Evolutionary conservation across 192 early-diverging fungal species (phyloP).

Genomic region (Linnemannia elongata): DNA sequence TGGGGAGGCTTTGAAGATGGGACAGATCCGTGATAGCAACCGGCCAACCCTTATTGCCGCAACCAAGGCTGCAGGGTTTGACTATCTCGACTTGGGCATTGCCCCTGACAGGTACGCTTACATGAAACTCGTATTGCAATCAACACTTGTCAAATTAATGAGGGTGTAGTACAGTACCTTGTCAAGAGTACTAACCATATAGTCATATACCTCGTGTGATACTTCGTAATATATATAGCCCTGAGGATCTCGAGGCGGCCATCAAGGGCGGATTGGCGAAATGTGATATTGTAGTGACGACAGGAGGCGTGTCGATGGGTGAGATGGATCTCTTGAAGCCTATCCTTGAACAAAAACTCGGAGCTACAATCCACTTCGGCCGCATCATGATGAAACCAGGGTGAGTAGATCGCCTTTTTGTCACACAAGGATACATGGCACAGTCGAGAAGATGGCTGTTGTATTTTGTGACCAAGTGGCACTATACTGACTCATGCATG

Average conservation of each 20-base stretch:
- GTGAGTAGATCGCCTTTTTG: constrained; percentile 43
- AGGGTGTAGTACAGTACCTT: neutral
- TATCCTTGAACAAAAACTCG: constrained; percentile 81
- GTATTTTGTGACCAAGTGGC: neutral
- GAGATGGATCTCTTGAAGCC: constrained; percentile 94
- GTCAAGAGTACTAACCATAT: neutral
- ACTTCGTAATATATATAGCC: constrained; percentile 36
- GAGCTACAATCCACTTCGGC: constrained; percentile 91
- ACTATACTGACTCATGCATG: neutral
- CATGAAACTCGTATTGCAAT: neutral
- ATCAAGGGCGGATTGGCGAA: constrained; percentile 63
- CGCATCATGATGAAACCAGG: constrained; percentile 94
- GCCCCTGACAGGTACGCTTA: constrained; percentile 71
- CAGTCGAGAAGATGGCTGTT: neutral
- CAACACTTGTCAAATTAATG: neutral
- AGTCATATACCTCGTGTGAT: neutral
- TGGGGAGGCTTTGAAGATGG: constrained; percentile 58
- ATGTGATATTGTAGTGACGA: constrained; percentile 88
- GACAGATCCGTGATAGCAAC: constrained; percentile 90
- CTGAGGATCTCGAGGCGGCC: constrained; percentile 65
- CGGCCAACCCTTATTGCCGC: constrained; percentile 80
- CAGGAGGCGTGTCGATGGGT: constrained; percentile 99
- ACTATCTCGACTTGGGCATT: constrained; percentile 82
- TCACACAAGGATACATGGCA: neutral
- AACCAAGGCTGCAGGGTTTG: constrained; percentile 71